Base-by-base conservation (phyloP, 495 filamentous ascomycete genomes). In the Penicillium canariense region DNA sequence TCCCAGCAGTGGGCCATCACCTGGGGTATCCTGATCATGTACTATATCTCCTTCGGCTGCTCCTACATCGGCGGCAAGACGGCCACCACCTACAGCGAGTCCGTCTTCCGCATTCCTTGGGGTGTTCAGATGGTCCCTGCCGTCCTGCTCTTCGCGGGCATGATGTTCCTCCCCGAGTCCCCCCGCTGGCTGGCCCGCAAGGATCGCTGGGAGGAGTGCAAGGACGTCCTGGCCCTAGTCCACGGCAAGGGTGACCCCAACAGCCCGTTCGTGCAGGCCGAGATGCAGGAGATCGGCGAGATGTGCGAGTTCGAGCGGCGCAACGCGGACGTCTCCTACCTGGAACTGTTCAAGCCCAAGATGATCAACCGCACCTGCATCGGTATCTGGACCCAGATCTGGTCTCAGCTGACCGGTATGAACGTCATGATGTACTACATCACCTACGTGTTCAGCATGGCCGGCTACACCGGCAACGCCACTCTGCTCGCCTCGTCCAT, bases 21-120 rank as follows among this genome's bases (percentile, higher is more conserved):
- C 47, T 89, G 86, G 86, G 89, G 89, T 64, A 91, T 91, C 52
- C 53, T 91, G 42, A 90, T 91, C 67, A 91, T 92, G 88, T 92
- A 85, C 78, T 78, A 80, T 66, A 85, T 95, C 62, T 89, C 82
- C 52, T 94, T 89, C 50, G 90, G 88, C 12, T 86, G 79, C 68
- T 83, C 82, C 22, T 90, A 78, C 66, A 80, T 94, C 53, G 58
- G 75, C 1, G 68, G 60, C 10, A 39, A 56, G 20, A 49, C 36
- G 31, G 30, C 65, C 46, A 26, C 27, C 14, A 56, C 50, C 58
- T 68, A 76, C 39, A 76, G 70, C 59, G 61, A 75, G 6, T 74
- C 79, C 0, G 77, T 87, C 10, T 94, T 87, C 76, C 77, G 89
- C 23, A 68, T 90, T 18, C 88, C 89, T 32, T 93, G 88, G 89